Conservation (phyloP, 495 filamentous ascomycete genomes). For the Trichocladium uniseriatum region DNA sequence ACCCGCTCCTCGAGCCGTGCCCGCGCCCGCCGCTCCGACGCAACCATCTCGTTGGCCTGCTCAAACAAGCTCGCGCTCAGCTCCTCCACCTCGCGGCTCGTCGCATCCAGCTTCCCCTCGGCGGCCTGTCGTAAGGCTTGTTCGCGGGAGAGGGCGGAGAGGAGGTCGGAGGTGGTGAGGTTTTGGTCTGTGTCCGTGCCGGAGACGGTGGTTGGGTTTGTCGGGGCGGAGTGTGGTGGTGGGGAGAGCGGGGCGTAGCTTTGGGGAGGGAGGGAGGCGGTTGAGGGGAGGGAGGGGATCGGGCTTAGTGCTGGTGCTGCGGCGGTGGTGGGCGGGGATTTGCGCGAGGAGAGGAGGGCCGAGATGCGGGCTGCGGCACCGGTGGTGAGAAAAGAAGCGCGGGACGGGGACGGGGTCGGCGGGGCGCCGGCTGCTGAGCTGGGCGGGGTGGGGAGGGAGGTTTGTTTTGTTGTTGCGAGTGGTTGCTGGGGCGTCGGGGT, state of each 20-base stretch:
- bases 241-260: too few relatives aligned
- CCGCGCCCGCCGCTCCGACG: conserved; percentile 70
- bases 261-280: neutral
- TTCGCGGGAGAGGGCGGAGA: conserved; percentile 64
- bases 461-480: conserved; percentile 9
- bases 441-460: conserved; percentile 11
- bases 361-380: conserved; percentile 48
- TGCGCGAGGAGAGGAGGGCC: conserved; percentile 55
- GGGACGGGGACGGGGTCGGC: conserved; percentile 21
- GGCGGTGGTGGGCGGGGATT: conserved; percentile 28
- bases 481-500: conserved; percentile 1
- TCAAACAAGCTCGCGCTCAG: conserved; percentile 77
- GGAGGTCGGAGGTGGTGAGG: conserved; percentile 45
- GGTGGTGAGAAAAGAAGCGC: conserved; percentile 34
- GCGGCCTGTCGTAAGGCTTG: conserved; percentile 61
- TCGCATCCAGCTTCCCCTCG: conserved; percentile 61
- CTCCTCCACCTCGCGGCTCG: conserved; percentile 79
- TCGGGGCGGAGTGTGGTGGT: neutral
- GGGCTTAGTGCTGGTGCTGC: conserved; percentile 7
- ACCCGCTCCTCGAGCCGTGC: conserved; percentile 72
- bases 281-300: conserved; percentile 1
- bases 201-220: neutral
- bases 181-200: conserved; percentile 1
- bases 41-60: conserved; percentile 97
- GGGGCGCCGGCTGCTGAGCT: conserved; percentile 7